Conservation (phyloP, 2,329 filamentous ascomycete species). For the Ascochyta clinopodiicola region DNA sequence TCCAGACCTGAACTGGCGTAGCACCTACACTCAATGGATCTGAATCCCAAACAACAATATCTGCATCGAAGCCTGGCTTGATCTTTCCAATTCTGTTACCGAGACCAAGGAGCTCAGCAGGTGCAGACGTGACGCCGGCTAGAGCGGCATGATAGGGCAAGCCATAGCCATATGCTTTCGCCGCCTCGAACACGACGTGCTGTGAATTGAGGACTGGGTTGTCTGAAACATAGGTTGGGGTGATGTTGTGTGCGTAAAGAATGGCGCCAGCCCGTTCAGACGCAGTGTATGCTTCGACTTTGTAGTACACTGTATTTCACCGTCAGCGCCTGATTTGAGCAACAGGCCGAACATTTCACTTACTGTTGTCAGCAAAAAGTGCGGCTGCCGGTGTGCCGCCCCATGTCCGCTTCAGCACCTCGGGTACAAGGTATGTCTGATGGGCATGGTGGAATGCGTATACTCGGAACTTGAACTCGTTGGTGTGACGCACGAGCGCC, state of each 20-base stretch:
- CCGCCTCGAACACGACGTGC: constrained; percentile 68
- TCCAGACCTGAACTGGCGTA: constrained; percentile 52
- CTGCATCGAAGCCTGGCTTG: constrained; percentile 51
- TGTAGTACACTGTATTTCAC: constrained; percentile 64
- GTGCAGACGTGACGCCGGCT: constrained; percentile 44
- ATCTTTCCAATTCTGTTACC: constrained; percentile 51
- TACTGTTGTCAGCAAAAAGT: constrained; percentile 71
- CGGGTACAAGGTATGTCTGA: constrained; percentile 70
- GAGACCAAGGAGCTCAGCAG: constrained; percentile 50
- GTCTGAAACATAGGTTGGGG: constrained; percentile 61
- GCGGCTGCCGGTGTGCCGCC: constrained; percentile 54
- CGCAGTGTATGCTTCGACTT: constrained; percentile 69
- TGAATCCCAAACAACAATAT: constrained; percentile 54
- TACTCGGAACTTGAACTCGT: constrained; percentile 73
- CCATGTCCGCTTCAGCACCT: constrained; percentile 56
- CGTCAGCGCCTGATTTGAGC: too few relatives aligned
- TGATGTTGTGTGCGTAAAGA: constrained; percentile 69
- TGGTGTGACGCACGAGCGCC: constrained; percentile 72
- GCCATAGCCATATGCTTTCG: constrained; percentile 53
- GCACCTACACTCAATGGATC: constrained; percentile 51
- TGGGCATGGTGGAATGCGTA: constrained; percentile 75
- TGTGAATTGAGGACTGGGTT: constrained; percentile 72
- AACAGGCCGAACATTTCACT: too few relatives aligned
- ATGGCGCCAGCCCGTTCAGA: constrained; percentile 72
- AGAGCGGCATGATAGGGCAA: constrained; percentile 52